phyloP scores from a whole-genome alignment of 2,329 filamentous ascomycete genomes.

The Zasmidium cellare region DNA sequence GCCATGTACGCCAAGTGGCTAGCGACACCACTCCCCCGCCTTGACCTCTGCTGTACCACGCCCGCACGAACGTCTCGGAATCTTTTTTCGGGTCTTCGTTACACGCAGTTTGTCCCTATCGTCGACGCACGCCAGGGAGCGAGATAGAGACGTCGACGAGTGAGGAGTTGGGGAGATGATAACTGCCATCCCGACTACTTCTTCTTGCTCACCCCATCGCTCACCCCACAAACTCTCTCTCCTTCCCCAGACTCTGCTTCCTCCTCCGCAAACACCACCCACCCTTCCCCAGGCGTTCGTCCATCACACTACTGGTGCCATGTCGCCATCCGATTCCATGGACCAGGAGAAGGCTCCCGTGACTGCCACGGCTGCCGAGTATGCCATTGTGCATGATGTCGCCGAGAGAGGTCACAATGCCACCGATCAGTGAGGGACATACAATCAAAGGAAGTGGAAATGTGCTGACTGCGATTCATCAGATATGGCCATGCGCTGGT shows the following conservation, averaged over 20 bases:
- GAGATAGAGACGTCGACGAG: neutral
- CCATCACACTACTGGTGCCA: neutral
- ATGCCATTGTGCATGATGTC: neutral
- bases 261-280: neutral
- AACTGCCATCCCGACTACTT: no score
- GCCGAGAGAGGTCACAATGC: neutral
- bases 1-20: neutral
- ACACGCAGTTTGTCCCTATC: neutral
- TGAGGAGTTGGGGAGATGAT: neutral
- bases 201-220: neutral
- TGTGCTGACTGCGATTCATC: neutral
- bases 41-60: neutral
- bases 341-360: neutral
- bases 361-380: neutral
- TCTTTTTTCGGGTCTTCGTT: neutral
- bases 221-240: neutral
- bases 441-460: neutral
- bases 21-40: neutral
- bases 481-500: slow-evolving; percentile 54
- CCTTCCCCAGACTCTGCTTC: neutral
- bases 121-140: neutral
- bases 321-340: neutral
- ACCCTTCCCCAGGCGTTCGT: neutral
- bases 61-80: neutral
- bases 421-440: neutral